Conservation (phyloP, 1,284 basidiomycete genomes). For the Sanghuangporus baumii region DNA sequence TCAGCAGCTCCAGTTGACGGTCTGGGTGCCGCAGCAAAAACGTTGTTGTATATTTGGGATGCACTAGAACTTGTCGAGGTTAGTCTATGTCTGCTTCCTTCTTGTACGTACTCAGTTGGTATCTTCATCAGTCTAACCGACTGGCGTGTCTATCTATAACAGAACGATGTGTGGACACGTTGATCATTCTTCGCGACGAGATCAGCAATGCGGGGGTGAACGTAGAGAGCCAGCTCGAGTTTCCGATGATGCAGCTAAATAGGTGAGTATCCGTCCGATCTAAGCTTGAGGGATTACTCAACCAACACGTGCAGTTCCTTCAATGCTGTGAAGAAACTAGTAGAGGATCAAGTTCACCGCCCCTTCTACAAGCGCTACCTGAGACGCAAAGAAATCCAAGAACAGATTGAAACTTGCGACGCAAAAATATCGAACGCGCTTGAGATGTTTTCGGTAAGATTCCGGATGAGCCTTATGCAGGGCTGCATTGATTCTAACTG, state of each 20-base stretch:
- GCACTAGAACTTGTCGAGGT: slow-evolving; percentile 55
- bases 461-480: neutral
- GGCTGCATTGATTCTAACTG: neutral
- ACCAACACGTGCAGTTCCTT: slow-evolving; percentile 31
- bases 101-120: neutral
- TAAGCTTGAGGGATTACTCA: neutral
- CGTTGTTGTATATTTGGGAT: slow-evolving; percentile 56
- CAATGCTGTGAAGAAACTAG: slow-evolving; percentile 41
- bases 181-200: slow-evolving; percentile 40
- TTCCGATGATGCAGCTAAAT: slow-evolving; percentile 39
- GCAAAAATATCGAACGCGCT: slow-evolving; percentile 48
- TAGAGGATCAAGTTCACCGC: slow-evolving; percentile 52
- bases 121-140: slow-evolving; percentile 39
- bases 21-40: slow-evolving; percentile 43
- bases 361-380: slow-evolving; percentile 77
- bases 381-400: slow-evolving; percentile 63
- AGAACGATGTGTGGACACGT: slow-evolving; percentile 43
- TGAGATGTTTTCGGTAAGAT: slow-evolving; percentile 47
- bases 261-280: slow-evolving; percentile 36
- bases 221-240: slow-evolving; percentile 30
- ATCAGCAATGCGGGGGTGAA: slow-evolving; percentile 33
- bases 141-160: slow-evolving; percentile 41
- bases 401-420: slow-evolving; percentile 49
- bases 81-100: slow-evolving; percentile 24
- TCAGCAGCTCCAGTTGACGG: slow-evolving; percentile 51